Evolutionary conservation across 768 basidiomycete species (phyloP), one percentile per base, ranked within the genome.

Genomic region (Hericium coralloides): DNA sequence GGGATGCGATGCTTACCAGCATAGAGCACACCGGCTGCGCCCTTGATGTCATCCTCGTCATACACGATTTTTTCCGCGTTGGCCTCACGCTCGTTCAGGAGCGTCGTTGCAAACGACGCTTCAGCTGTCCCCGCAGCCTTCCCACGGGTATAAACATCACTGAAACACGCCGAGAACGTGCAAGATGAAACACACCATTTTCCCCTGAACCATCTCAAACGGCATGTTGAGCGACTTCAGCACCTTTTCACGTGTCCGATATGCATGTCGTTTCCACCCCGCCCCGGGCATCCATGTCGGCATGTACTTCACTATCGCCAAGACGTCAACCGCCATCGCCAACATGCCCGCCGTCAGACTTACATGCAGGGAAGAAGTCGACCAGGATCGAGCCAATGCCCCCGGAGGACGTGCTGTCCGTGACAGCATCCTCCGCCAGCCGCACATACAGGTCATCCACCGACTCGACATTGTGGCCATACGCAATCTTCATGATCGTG

Each of bases 271-370:
- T 26, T 55, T 31, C n/a, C 17, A 55, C 14, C 20, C 48, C 1
- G 45, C 55, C 18, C 55, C 55, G 12, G 55, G 55, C 17, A 55
- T n/a, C 55, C 55, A 55, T 22, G 31, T 31, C 36, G 55, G 55
- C 12, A 55, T 38, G 48, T 55, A 31, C 38, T 49, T 48, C 43
- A 55, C 55, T 55, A 36, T 3, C 3, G 38, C 4, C 3, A 22
- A 9, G 12, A 12, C 14, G 4, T n/a, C 9, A 12, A 17, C 7
- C 14, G 12, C 9, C 6, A 2, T n/a, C 5, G 25, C 26, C 38
- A 8, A 10, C 3, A 10, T 37, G 10, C 4, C 8, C 4, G 31
- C 7, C 9, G 20, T 10, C 14, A 7, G 17, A 52, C 56, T 22
- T 20, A 57, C 49, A 25, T 12, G 18, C 12, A 10, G 49, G 56